These are phyloP conservation scores for Jaltomata sinuosa DNA, from an alignment of 257 asterid genomes.

Conservation along the genomic window DNA sequence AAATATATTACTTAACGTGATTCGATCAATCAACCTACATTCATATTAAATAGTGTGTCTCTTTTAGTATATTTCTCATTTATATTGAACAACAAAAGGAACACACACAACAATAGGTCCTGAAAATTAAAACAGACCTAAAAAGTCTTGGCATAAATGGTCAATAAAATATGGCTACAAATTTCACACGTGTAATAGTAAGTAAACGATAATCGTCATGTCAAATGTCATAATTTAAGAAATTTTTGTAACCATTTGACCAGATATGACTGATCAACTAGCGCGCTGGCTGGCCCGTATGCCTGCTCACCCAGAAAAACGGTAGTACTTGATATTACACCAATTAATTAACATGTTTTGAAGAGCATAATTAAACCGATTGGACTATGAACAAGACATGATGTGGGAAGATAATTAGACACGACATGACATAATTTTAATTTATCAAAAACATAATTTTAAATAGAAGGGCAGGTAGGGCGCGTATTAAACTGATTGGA, in stretches of 20 bases:
- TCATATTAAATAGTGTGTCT: too few relatives aligned
- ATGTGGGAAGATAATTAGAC: too few relatives aligned
- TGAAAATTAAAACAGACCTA: neutral
- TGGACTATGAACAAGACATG: neutral
- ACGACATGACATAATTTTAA: too few relatives aligned
- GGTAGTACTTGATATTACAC: neutral
- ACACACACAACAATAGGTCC: neutral
- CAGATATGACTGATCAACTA: neutral
- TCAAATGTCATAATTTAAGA: neutral
- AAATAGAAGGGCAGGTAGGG: too few relatives aligned
- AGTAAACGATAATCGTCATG: neutral
- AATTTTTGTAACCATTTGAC: neutral
- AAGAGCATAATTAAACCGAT: neutral
- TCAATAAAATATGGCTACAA: neutral
- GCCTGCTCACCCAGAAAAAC: neutral
- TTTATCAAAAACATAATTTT: too few relatives aligned
- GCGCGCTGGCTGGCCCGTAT: too few relatives aligned
- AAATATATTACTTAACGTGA: too few relatives aligned
- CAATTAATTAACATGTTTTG: neutral
- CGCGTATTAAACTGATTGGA: neutral
- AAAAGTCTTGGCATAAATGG: neutral
- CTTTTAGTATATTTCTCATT: too few relatives aligned
- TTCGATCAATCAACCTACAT: too few relatives aligned
- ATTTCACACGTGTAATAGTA: neutral
- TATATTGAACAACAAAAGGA: too few relatives aligned